These are phyloP conservation scores for Populus ilicifolia DNA, from an alignment of 345 rosid species.

Conservation along the genomic window DNA sequence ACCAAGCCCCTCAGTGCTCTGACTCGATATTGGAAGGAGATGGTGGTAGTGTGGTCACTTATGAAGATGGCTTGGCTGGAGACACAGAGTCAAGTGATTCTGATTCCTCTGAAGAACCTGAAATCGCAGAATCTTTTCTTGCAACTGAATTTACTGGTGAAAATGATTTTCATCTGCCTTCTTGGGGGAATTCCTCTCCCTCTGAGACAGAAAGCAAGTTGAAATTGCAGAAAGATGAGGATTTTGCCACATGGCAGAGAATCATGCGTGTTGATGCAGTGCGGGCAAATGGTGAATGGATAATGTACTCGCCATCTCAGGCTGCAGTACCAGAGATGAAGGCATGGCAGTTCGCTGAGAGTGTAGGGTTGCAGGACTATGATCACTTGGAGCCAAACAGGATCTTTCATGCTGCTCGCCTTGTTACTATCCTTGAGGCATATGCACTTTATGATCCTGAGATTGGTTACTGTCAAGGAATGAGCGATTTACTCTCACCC, in stretches of 20 bases:
- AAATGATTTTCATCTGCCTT: constrained; percentile 23
- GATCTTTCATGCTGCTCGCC: constrained; percentile 78
- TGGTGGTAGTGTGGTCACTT: constrained; percentile 38
- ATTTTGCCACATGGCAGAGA: constrained; percentile 81
- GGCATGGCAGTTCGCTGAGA: constrained; percentile 56
- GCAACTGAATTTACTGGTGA: constrained; percentile 33
- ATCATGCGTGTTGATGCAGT: constrained; percentile 89
- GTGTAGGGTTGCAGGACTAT: constrained; percentile 65
- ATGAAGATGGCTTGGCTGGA: constrained; percentile 42
- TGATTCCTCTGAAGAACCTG: constrained; percentile 55
- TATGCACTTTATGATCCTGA: constrained; percentile 67
- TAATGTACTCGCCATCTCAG: constrained; percentile 60
- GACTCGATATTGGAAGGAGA: constrained; percentile 36
- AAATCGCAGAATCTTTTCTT: constrained; percentile 34
- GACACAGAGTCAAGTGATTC: constrained; percentile 55
- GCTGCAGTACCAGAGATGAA: constrained; percentile 52
- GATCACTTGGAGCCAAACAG: constrained; percentile 81
- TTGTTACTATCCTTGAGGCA: constrained; percentile 85
- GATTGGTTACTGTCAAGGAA: constrained; percentile 74
- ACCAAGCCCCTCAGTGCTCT: constrained; percentile 18
- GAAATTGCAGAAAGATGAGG: constrained; percentile 50
- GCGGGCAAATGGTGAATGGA: constrained; percentile 83
- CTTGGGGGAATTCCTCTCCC: constrained; percentile 28
- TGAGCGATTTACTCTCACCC: constrained; percentile 93
- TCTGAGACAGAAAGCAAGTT: constrained; percentile 29